These are phyloP conservation scores for Caryopteris hybrid DNA, from an alignment of 305 asterid genomes.

Conservation along the genomic window DNA sequence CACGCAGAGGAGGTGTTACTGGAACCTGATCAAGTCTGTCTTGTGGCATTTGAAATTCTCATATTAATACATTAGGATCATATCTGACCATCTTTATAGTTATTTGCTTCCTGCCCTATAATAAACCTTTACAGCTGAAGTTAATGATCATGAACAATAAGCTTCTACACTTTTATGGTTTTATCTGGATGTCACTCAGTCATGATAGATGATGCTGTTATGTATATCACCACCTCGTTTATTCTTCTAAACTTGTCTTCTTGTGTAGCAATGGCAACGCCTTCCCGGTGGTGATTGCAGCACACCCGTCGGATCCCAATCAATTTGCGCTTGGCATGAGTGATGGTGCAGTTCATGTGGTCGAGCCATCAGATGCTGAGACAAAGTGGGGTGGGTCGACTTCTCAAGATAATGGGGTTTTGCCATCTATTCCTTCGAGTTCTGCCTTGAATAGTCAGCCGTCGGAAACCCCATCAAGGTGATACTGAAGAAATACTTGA, in stretches of 20 bases:
- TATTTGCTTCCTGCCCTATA: no score
- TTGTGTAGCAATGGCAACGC: slow-evolving; percentile 34
- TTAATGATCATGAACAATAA: no score
- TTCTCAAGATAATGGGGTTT: slow-evolving; percentile 60
- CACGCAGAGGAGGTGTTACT: neutral
- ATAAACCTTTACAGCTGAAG: no score
- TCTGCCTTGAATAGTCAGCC: slow-evolving; percentile 90
- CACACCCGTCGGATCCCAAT: slow-evolving; percentile 75
- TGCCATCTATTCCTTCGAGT: slow-evolving; percentile 69
- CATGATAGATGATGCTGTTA: neutral
- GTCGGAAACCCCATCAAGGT: slow-evolving; percentile 86
- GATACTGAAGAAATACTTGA: slow-evolving; percentile 23
- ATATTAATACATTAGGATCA: no score
- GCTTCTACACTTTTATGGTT: no score
- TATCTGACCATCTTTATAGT: neutral
- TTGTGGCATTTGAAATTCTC: neutral
- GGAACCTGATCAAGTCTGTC: neutral
- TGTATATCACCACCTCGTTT: neutral
- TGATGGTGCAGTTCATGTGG: slow-evolving; percentile 79
- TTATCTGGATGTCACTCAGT: neutral
- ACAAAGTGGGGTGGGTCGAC: slow-evolving; percentile 76
- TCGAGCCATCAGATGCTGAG: slow-evolving; percentile 82
- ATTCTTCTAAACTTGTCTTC: neutral
- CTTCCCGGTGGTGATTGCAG: slow-evolving; percentile 77
- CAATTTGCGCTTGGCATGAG: slow-evolving; percentile 95